Evolutionary conservation across 495 filamentous ascomycete species (phyloP), one percentile per base, ranked within the genome.

Genomic region (Lepraria neglecta): DNA sequence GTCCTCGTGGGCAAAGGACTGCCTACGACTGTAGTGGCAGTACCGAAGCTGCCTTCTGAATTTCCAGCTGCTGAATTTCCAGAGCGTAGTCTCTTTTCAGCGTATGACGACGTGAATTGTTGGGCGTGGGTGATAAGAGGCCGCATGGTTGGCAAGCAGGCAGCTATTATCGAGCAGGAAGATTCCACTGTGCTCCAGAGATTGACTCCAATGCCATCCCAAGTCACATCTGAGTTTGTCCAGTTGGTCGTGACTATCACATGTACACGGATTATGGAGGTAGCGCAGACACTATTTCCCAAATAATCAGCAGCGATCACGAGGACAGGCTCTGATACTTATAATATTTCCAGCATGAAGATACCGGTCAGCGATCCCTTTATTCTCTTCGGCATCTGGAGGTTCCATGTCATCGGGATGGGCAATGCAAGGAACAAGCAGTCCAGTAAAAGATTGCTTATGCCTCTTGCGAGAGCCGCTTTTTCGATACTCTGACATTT

Each of bases 151-250:
- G 83, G 80, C 1, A 85, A 74, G 64, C 80, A 84, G 28, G 78
- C 77, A 60, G 80, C 84, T 55, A 77, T 79, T 14, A 85, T 74
- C 6, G 78, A 82, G 17, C 80, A 78, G 60, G 75, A 79, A 2
- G 82, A 74, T 68, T 87, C 82, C 54, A 81, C 74, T 43, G 80
- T 77, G 28, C 79, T 82, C 84, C 84, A 87, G 42, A 79, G 75
- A 0, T 79, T 78, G 2, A 76, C 75, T 56, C 80, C 74, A 53
- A 82, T 79, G 58, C 75, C 68, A 3, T 72, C 76, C 52, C 83
- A 78, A 1, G 62, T 81, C 30, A 69, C 78, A 69, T 74, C 75
- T 7, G 55, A 42, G 19, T 43, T 15, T 17, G 4, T 50, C 28
- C 5, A 76, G 76, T 21, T 78, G 71, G 63, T 84, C 76, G 56